Evolutionary conservation across 2,329 filamentous ascomycete genomes (phyloP), one percentile per base, ranked within the genome.

Genomic region (Chaetomium olivaceum): DNA sequence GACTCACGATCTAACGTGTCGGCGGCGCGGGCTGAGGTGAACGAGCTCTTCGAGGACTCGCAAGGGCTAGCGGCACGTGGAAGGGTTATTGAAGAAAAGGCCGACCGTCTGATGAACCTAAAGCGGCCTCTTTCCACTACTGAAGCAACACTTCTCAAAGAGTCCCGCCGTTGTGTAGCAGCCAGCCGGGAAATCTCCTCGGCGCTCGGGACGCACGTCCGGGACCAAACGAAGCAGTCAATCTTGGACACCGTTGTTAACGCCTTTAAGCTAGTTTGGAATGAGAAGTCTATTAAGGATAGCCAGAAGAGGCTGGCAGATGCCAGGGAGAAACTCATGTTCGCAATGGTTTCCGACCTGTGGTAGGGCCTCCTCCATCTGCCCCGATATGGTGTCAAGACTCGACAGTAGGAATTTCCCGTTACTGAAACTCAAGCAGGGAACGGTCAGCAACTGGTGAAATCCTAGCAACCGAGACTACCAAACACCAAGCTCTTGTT

Each of bases 281-380:
- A 52, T 21, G 50, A 52, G 27, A 27, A 52, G 50, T 52, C 50
- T 9, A 52, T 52, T 23, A 52, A 52, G 4, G 50, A 52, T 27
- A 52, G 50, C n/a, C n/a, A 27, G 21, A 52, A 27, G 19, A 27
- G 21, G 50, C 9, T 52, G 21, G 11, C 21, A 4, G 50, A 52
- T 6, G n/a, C 50, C 50, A 52, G 50, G 4, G 19, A 52, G 50
- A 52, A 52, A 27, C 50, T 52, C 0, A 52, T 52, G 50, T 52
- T 52, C 16, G 50, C 50, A 27, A 52, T 52, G 50, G 50, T 52
- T 52, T 52, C 50, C 21, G 50, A 52, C 50, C 21, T 52, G 8
- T 52, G 50, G 50, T 52, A 52, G 4, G 50, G 27, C 21, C 16
- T 4, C 48, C 21, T 27, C 21, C 19, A 5, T 51, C 48, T n/a